Evolutionary conservation across 106 monocot species (phyloP), one percentile per base, ranked within the genome.

Genomic region (Xerophyta viscosa): DNA sequence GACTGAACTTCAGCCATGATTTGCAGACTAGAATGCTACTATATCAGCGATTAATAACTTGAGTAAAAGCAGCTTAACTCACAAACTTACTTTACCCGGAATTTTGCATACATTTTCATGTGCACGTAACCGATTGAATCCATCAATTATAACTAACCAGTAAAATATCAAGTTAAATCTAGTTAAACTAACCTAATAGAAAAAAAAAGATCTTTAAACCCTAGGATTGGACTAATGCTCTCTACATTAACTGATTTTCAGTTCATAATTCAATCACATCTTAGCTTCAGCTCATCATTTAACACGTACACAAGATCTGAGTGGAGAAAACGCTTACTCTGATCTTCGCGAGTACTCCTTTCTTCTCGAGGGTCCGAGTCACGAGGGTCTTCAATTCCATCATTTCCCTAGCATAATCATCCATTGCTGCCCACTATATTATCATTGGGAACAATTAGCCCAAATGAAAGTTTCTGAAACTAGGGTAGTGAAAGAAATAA

Each of bases 371-470:
- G 20, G 64, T 64, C 26, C 62, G 72, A 8, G 82, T 82, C 55
- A 82, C 77, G 64, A 82, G 76, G 18, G 82, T 72, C 64, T 82
- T 82, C 54, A 82, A 71, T 49, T 82, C 82, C 82, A 82, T 82
- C 82, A 82, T 82, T 71, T 82, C 82, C 67, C 76, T 64, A 58
- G 81, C 76, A 60, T 81, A 81, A 27, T 81, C 81, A 49, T 81
- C 81, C 81, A 81, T 81, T 22, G 18, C 60, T 31, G n/a, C n/a
- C n/a, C n/a, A n/a, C n/a, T n/a, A n/a, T n/a, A n/a, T n/a, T n/a
- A n/a, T n/a, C n/a, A n/a, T n/a, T n/a, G n/a, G n/a, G n/a, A n/a
- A n/a, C n/a, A n/a, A n/a, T n/a, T n/a, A n/a, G n/a, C n/a, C n/a
- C n/a, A n/a, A n/a, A n/a, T n/a, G n/a, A n/a, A n/a, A n/a, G n/a